Evolutionary conservation across 73 alveolate genomes (phyloP).

Genomic region (Tetrahymena elliotti): DNA sequence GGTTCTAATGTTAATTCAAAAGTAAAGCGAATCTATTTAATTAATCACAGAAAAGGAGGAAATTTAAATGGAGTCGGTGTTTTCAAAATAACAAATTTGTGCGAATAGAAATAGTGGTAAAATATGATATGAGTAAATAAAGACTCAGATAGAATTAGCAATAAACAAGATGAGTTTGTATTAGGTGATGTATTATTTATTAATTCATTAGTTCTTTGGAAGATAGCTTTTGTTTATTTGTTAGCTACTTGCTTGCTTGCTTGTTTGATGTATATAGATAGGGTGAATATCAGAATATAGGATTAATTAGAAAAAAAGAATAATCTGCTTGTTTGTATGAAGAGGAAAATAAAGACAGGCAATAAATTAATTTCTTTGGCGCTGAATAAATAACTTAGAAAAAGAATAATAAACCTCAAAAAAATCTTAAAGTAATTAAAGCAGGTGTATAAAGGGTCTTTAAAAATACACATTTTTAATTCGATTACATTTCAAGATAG

Average conservation of each 20-base stretch:
- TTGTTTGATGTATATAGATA: not conserved
- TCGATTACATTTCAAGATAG: not conserved
- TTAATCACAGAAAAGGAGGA: not conserved
- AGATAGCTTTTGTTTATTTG: too few relatives aligned
- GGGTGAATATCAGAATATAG: not conserved
- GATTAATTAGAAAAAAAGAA: not conserved
- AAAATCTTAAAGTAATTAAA: not conserved
- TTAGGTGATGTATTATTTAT: too few relatives aligned
- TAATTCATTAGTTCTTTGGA: too few relatives aligned
- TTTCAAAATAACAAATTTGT: not conserved
- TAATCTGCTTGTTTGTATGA: not conserved
- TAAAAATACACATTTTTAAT: not conserved
- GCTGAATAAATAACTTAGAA: not conserved
- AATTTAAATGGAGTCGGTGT: not conserved
- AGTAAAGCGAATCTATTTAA: not conserved
- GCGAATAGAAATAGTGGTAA: not conserved
- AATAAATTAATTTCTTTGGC: not conserved
- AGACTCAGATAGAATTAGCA: not conserved
- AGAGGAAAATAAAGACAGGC: constrained; percentile 1
- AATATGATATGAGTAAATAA: not conserved
- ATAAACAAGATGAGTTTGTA: too few relatives aligned
- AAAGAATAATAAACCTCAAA: not conserved
- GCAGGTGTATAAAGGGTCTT: not conserved
- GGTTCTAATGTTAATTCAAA: too few relatives aligned
- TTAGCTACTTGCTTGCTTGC: not conserved